These are phyloP conservation scores for Apocynum venetum DNA, from an alignment of 257 asterid species.

Conservation along the genomic window DNA sequence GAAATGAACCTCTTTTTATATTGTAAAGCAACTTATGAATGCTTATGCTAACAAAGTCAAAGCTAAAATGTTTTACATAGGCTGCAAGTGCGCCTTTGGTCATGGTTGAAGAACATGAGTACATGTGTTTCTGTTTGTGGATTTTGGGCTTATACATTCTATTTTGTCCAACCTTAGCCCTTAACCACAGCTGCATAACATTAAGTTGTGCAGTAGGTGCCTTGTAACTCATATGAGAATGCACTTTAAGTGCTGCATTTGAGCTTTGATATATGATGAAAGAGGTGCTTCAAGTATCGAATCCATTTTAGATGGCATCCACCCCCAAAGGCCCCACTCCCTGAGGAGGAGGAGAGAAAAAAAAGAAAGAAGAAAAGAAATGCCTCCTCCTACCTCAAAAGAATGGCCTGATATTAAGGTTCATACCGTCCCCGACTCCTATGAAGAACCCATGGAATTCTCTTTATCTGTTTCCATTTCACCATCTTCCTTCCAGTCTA, in stretches of 20 bases:
- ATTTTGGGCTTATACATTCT: not conserved
- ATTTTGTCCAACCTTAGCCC: not conserved
- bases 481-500: not conserved
- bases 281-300: no score
- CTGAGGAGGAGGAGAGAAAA: no score
- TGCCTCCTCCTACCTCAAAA: not conserved
- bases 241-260: no score
- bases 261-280: no score
- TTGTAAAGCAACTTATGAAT: not conserved
- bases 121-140: not conserved
- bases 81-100: not conserved
- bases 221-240: no score
- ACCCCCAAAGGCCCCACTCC: no score
- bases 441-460: not conserved
- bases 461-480: not conserved
- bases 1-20: not conserved
- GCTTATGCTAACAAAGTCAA: not conserved
- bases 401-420: not conserved
- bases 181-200: not conserved
- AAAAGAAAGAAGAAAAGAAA: no score
- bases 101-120: not conserved
- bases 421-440: not conserved
- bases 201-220: no score
- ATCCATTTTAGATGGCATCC: no score
- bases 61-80: not conserved